Conservation (phyloP, 768 basidiomycete species). For the Filobasidium wieringae region DNA sequence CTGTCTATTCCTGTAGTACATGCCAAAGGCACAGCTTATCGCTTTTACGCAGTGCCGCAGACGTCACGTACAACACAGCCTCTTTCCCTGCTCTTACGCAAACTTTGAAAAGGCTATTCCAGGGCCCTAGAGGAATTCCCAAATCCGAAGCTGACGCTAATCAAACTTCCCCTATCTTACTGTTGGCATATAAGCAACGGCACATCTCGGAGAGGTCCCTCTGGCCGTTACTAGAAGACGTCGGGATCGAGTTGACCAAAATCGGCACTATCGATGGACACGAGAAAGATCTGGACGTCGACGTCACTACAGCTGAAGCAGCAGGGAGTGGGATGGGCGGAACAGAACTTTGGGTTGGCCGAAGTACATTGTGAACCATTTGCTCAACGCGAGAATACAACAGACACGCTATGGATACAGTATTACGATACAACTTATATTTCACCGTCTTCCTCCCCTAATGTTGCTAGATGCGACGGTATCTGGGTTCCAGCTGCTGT, state of each 20-base stretch:
- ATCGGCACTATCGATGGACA: slow-evolving; percentile 51
- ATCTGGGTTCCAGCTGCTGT: neutral
- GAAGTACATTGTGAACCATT: no score
- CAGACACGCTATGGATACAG: neutral
- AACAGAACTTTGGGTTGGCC: slow-evolving; percentile 28
- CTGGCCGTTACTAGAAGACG: slow-evolving; percentile 52
- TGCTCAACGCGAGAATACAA: neutral
- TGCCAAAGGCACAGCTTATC: neutral
- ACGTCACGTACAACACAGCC: slow-evolving; percentile 80
- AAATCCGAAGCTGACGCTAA: slow-evolving; percentile 11
- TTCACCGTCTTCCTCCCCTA: slow-evolving; percentile 7
- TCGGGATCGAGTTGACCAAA: slow-evolving; percentile 50
- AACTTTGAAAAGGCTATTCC: slow-evolving; percentile 52
- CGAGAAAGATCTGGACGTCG: slow-evolving; percentile 46
- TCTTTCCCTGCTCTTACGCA: slow-evolving; percentile 65
- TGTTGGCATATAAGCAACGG: slow-evolving; percentile 80
- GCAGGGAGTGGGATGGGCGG: slow-evolving; percentile 4
- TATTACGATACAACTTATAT: neutral
- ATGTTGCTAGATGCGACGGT: slow-evolving; percentile 3
- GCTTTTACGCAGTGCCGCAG: slow-evolving; percentile 57
- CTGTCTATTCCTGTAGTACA: slow-evolving; percentile 9
- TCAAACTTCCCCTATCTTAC: slow-evolving; percentile 45
- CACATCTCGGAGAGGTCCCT: slow-evolving; percentile 61
- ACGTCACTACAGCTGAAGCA: neutral
- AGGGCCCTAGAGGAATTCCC: slow-evolving; percentile 24